Percentiles rank a stretch among this genome's conserved stretches.
phyloP scores from a whole-genome alignment of 306 rosid species.

The Trifolium dubium region DNA sequence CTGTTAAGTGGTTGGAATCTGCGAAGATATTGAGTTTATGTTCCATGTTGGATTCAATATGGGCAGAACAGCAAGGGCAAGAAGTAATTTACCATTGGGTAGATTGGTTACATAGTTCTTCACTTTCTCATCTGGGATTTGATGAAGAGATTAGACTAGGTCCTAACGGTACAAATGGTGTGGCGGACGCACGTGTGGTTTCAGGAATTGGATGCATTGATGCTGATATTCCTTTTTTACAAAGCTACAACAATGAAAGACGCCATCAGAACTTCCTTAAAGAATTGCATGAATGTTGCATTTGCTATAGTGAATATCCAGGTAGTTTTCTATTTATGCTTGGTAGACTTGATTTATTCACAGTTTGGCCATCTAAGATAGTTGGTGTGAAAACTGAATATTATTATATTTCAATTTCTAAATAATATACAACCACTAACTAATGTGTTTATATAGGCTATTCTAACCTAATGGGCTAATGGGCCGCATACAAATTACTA shows the following conservation, averaged over 20 bases:
- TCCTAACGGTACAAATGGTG: constrained; percentile 57
- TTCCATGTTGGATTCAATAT: constrained; percentile 70
- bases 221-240: constrained; percentile 66
- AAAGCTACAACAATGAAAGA: constrained; percentile 65
- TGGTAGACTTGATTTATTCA: no score
- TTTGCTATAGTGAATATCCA: constrained; percentile 76
- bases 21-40: constrained; percentile 63
- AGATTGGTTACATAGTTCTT: constrained; percentile 77
- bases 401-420: no score
- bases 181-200: constrained; percentile 64
- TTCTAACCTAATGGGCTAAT: no score
- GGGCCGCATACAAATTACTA: no score
- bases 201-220: constrained; percentile 65
- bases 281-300: constrained; percentile 73
- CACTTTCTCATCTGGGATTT: constrained; percentile 70
- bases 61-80: constrained; percentile 74
- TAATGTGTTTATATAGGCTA: no score
- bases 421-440: no score
- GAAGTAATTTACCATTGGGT: constrained; percentile 93
- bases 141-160: constrained; percentile 71
- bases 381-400: no score
- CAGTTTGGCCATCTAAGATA: no score
- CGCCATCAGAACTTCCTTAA: constrained; percentile 64
- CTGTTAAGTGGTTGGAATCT: constrained; percentile 76
- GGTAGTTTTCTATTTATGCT: no score